Conservation (phyloP, 352 stramenopile species). For the Lagenidium giganteum region DNA sequence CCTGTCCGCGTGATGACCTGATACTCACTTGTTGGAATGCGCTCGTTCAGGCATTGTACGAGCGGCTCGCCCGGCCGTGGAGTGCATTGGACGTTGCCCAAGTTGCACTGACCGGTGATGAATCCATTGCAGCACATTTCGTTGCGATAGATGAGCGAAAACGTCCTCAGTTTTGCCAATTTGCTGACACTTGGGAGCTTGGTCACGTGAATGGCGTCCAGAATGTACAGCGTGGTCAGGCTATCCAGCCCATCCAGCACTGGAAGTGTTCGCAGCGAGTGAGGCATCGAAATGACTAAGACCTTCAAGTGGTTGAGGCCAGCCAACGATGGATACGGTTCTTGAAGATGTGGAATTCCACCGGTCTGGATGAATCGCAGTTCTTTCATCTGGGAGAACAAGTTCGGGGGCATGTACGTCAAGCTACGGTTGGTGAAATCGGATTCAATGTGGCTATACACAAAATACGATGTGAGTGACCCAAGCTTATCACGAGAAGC, state of each 20-base stretch:
- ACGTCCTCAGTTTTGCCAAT: slow-evolving; percentile 3
- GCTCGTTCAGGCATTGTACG: slow-evolving; percentile 17
- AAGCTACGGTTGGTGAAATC: background rate
- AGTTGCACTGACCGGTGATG: slow-evolving; percentile 18
- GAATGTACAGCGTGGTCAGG: slow-evolving; percentile 18
- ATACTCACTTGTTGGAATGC: slow-evolving; percentile 17
- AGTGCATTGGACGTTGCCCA: slow-evolving; percentile 25
- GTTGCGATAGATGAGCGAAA: slow-evolving; percentile 25
- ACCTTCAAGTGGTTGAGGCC: background rate
- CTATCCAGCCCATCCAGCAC: background rate
- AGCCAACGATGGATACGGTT: background rate
- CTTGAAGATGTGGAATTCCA: background rate
- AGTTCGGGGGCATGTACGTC: background rate
- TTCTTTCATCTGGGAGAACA: background rate
- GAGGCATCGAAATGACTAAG: background rate
- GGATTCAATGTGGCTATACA: background rate
- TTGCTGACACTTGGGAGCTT: background rate
- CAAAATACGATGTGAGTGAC: background rate
- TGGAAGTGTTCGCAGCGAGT: background rate
- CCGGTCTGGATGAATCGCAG: background rate
- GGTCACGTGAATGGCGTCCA: slow-evolving; percentile 12
- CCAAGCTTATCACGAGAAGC: background rate
- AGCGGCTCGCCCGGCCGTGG: slow-evolving; percentile 12
- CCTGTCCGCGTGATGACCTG: slow-evolving; percentile 6
- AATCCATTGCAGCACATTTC: slow-evolving; percentile 37